These are phyloP conservation scores for Excoecaria agallocha DNA, from an alignment of 345 rosid species.

Conservation along the genomic window DNA sequence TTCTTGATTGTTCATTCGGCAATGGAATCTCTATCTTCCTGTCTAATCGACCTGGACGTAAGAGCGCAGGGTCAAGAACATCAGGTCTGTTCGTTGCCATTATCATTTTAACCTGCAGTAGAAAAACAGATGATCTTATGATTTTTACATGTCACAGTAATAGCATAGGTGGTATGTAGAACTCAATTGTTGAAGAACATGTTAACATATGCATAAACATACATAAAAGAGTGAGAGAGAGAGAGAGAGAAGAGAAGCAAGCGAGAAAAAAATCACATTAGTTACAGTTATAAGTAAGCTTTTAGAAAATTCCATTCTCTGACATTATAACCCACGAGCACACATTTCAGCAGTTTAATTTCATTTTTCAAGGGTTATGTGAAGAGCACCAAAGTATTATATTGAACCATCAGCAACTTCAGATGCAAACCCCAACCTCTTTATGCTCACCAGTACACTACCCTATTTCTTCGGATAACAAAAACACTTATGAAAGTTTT, in stretches of 20 bases:
- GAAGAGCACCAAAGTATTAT: not conserved
- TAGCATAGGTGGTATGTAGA: not conserved
- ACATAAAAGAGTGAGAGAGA: not conserved
- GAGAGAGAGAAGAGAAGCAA: not conserved
- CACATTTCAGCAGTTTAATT: not conserved
- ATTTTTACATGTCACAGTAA: not conserved
- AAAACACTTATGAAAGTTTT: too few species aligned
- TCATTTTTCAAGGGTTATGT: not conserved
- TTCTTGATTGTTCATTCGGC: constrained; percentile 96
- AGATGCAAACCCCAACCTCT: not conserved
- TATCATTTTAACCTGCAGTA: constrained; percentile 83
- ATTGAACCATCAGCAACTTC: not conserved
- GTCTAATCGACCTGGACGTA: constrained; percentile 90
- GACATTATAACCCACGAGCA: too few species aligned
- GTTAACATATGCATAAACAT: not conserved
- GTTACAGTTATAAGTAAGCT: not conserved
- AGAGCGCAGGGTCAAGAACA: constrained; percentile 96
- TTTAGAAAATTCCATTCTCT: too few species aligned
- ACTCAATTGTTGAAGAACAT: not conserved
- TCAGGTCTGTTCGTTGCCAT: constrained; percentile 99
- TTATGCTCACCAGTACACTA: too few species aligned
- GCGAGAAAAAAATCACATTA: not conserved
- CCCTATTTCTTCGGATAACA: too few species aligned
- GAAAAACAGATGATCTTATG: not conserved
- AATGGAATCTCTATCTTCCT: constrained; percentile 93